These are phyloP conservation scores for Pisolithus orientalis DNA, from an alignment of 768 basidiomycete species.

Conservation along the genomic window DNA sequence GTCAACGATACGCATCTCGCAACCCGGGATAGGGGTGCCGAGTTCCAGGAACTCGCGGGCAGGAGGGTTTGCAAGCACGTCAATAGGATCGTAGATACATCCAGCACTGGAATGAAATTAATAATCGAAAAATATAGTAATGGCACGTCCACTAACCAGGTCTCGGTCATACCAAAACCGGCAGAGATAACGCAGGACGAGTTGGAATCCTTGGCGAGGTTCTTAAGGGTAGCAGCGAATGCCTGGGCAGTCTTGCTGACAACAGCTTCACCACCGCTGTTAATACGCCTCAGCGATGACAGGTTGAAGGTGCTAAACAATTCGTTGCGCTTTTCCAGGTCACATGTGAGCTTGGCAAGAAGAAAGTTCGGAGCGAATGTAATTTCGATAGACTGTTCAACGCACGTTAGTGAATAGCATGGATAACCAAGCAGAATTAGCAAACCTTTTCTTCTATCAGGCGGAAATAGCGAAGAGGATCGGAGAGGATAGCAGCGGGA, in stretches of 20 bases:
- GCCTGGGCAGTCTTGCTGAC: slow-evolving; percentile 31
- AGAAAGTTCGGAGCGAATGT: slow-evolving; percentile 38
- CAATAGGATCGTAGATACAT: slow-evolving; percentile 27
- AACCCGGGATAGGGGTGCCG: slow-evolving; percentile 20
- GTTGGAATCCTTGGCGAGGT: slow-evolving; percentile 11
- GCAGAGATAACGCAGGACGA: slow-evolving; percentile 18
- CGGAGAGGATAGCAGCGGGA: slow-evolving; percentile 18
- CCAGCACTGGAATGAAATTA: slow-evolving; percentile 25
- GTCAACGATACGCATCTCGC: slow-evolving; percentile 30
- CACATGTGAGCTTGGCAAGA: slow-evolving; percentile 32
- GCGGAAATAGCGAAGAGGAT: slow-evolving; percentile 15
- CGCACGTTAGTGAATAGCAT: neutral
- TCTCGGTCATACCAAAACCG: slow-evolving; percentile 42
- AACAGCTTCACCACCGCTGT: slow-evolving; percentile 39
- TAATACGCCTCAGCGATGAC: slow-evolving; percentile 27
- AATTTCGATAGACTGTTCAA: slow-evolving; percentile 17
- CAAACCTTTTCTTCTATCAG: slow-evolving; percentile 29
- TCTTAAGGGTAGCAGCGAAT: slow-evolving; percentile 27
- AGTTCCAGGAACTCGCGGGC: slow-evolving; percentile 31
- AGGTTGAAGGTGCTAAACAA: slow-evolving; percentile 26
- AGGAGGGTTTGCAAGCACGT: slow-evolving; percentile 10
- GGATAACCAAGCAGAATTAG: too few species aligned
- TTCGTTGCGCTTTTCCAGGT: slow-evolving; percentile 18
- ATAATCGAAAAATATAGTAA: neutral
- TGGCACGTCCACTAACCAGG: slow-evolving; percentile 18